Evolutionary conservation across 2,329 filamentous ascomycete genomes (phyloP), one percentile per base, ranked within the genome.

Genomic region (Epichloe sibirici): DNA sequence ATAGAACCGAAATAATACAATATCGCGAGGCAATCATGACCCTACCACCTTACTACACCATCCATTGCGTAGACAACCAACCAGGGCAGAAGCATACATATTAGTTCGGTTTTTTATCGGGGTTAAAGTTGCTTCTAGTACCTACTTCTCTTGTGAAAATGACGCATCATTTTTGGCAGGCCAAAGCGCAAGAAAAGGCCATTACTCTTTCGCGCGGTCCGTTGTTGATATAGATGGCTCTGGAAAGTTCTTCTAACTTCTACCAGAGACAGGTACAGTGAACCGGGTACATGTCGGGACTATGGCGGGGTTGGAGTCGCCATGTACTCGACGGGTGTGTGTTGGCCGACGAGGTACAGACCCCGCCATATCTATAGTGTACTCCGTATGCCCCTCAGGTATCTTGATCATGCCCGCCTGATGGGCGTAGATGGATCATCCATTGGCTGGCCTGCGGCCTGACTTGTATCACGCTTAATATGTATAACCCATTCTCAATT

Each of bases 221-320:
- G 9, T 31, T 31, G 42, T 15, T 23, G 9, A 15, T 8, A 8
- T 7, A 17, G 39, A 42, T 23, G 46, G 42, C 45, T 58, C 58
- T 59, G 51, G 58, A 58, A 58, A 53, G 37, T 59, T 59, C 58
- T 58, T 43, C 48, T 48, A 21, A 45, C 45, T 59, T 59, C 56
- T 51, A 57, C 53, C 48, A 42, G 42, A 21, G 17, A 21, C 17
- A 21, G 17, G 17, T 21, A 21, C 17, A 21, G 17, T 21, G 17
- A 21, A 21, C 17, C 17, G 40, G 34, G 42, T 48, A 39, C 46
- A 37, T 48, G 17, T 15, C 7, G 17, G 3, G 5, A n/a, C 34
- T 7, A 38, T 48, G 34, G 46, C 34, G 34, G 46, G 46, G 46
- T 23, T 8, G 9, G 15, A 23, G 11, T 38, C 3, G 8, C 12